phyloP scores from a whole-genome alignment of 305 asterid species.

The Fraxinus sp. region DNA sequence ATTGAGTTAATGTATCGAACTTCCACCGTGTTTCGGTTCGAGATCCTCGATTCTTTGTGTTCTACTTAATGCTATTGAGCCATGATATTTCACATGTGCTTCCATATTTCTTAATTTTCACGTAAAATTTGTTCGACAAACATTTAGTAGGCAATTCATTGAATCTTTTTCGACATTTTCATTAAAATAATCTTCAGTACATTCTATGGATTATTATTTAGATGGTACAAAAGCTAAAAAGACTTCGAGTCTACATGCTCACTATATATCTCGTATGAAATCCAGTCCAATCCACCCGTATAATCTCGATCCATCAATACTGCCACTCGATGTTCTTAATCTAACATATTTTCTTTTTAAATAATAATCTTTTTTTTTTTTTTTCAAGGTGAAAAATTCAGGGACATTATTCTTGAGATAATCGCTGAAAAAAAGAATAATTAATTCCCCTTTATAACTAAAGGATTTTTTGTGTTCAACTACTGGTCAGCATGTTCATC shows the following conservation, averaged over 20 bases:
- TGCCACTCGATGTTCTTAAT: neutral
- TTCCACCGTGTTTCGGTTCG: neutral
- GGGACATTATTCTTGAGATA: neutral
- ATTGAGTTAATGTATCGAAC: neutral
- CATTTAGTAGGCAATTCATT: too few relatives aligned
- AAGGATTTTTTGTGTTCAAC: neutral
- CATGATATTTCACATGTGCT: neutral
- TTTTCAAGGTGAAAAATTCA: neutral
- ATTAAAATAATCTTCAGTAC: neutral
- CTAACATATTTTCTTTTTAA: neutral
- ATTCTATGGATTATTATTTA: too few relatives aligned
- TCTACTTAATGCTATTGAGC: neutral
- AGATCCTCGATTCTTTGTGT: neutral
- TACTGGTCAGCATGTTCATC: conserved; percentile 3
- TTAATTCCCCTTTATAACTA: neutral
- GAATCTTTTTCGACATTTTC: too few relatives aligned
- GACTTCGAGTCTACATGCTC: neutral
- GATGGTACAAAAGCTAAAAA: neutral
- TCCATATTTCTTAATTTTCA: neutral
- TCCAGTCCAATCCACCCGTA: neutral
- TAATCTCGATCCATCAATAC: neutral
- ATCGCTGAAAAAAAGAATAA: neutral
- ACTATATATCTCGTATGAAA: neutral
- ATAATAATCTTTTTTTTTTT: neutral
- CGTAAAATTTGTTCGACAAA: neutral